These are phyloP conservation scores for Fusarium brachygibbosum DNA, from an alignment of 2,329 filamentous ascomycete genomes.

Conservation along the genomic window DNA sequence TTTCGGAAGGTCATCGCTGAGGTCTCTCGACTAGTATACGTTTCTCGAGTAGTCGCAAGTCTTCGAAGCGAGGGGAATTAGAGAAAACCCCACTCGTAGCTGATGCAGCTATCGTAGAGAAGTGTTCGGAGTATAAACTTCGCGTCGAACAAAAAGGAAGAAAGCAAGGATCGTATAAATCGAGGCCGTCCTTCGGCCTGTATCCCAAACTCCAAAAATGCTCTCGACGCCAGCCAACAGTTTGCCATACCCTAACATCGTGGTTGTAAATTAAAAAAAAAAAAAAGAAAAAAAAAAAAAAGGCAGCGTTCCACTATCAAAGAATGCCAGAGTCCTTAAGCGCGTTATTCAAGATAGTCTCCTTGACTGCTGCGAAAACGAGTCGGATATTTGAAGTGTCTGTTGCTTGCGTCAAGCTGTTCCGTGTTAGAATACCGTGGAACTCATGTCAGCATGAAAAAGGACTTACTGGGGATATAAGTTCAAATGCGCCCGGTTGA, in stretches of 20 bases:
- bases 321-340: slow-evolving; percentile 98
- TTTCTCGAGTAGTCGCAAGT: slow-evolving; percentile 25
- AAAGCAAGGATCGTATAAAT: slow-evolving; percentile 44
- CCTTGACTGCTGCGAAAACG: slow-evolving; percentile 97
- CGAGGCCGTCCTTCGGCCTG: slow-evolving; percentile 42
- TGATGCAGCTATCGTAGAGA: slow-evolving; percentile 28
- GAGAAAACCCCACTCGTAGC: slow-evolving; percentile 23
- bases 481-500: slow-evolving; percentile 95
- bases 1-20: slow-evolving; percentile 25
- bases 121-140: slow-evolving; percentile 36
- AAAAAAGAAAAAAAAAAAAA: slow-evolving; percentile 12
- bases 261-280: slow-evolving; percentile 28
- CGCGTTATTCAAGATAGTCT: slow-evolving; percentile 98
- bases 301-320: slow-evolving; percentile 59
- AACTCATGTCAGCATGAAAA: not conserved
- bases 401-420: slow-evolving; percentile 95
- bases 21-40: slow-evolving; percentile 18
- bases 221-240: slow-evolving; percentile 48
- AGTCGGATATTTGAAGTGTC: slow-evolving; percentile 98
- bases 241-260: slow-evolving; percentile 44
- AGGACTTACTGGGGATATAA: slow-evolving; percentile 91
- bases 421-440: slow-evolving; percentile 30
- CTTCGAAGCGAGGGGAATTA: slow-evolving; percentile 28
- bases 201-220: slow-evolving; percentile 48
- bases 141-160: slow-evolving; percentile 25